Conservation (phyloP, 345 rosid species). For the Hypericum perforatum region DNA sequence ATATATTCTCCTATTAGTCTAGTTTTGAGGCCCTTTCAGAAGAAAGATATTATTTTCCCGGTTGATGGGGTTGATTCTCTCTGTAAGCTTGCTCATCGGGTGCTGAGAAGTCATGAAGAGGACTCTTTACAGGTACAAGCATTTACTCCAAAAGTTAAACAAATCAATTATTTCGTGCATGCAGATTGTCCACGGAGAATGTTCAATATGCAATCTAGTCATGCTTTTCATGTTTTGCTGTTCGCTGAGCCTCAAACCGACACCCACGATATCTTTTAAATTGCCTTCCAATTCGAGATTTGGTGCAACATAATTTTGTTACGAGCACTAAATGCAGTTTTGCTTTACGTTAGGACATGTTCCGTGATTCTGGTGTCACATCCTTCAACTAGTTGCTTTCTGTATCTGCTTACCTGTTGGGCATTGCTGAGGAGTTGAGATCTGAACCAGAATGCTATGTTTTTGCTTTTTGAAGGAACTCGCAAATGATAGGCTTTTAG, state of each 20-base stretch:
- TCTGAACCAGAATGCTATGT: background rate
- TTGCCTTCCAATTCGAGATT: no score
- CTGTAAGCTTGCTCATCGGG: constrained; percentile 57
- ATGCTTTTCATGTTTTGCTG: no score
- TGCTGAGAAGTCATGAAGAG: constrained; percentile 73
- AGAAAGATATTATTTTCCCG: constrained; percentile 57
- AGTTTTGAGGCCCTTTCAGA: constrained; percentile 65
- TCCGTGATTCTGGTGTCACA: no score
- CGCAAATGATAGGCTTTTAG: constrained; percentile 51
- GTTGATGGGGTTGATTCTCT: constrained; percentile 78
- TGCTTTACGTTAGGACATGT: no score
- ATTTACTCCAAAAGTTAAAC: background rate
- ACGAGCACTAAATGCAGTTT: no score
- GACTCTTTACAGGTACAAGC: constrained; percentile 63
- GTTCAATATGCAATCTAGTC: no score
- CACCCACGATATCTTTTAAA: no score
- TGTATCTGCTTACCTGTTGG: background rate
- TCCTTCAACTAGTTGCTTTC: no score
- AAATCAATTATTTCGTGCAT: no score
- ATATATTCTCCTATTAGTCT: constrained; percentile 59
- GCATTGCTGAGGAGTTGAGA: background rate
- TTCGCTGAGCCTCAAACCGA: no score
- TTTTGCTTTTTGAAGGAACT: constrained; percentile 44
- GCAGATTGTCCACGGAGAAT: no score
- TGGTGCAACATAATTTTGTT: no score